Evolutionary conservation across 148 eudicot genomes (phyloP), one percentile per base, ranked within the genome.

Genomic region (Rhododendron vialii): DNA sequence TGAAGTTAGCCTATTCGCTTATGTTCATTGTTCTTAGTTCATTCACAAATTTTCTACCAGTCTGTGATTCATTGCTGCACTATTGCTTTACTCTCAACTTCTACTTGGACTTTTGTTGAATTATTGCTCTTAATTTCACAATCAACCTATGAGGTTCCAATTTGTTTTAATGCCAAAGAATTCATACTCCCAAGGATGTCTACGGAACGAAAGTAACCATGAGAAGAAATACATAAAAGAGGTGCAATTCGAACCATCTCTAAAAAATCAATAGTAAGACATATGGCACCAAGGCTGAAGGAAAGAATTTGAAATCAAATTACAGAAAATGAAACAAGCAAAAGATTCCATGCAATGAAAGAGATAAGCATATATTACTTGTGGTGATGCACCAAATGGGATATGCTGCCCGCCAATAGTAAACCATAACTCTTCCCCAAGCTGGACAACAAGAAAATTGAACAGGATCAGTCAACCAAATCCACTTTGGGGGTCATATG

Each of bases 311-410:
- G 33, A 83, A 83, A 50, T 50, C 24, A 65, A 74, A 30, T 15
- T 30, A 48, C 17, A 48, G 81, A 2, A 14, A 43, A 86, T 18
- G 67, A 85, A 81, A 47, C 65, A 59, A 71, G 47, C 76, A 78
- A 84, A 71, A 69, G 51, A 51, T 8, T 6, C 28, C 45, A 82
- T 17, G 13, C 73, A 38, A 59, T 47, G 38, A 82, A 30, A 15
- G 33, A 36, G 22, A 41, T 35, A 57, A 51, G 51, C 22, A 84
- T 36, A 82, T 50, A 63, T 77, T 84, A 97, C 99, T 94, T 97
- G 99, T 33, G 98, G 98, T 28, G 98, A 94, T 84, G 98, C 98
- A 89, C 99, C 98, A 90, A 97, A 97, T 45, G 98, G 94, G 67
- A 97, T 92, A 87, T 92, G 95, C 88, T 97, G 99, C 67, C 95